These are phyloP conservation scores for Herpetomonas muscarum DNA, from an alignment of 208 protist genomes.

Conservation along the genomic window DNA sequence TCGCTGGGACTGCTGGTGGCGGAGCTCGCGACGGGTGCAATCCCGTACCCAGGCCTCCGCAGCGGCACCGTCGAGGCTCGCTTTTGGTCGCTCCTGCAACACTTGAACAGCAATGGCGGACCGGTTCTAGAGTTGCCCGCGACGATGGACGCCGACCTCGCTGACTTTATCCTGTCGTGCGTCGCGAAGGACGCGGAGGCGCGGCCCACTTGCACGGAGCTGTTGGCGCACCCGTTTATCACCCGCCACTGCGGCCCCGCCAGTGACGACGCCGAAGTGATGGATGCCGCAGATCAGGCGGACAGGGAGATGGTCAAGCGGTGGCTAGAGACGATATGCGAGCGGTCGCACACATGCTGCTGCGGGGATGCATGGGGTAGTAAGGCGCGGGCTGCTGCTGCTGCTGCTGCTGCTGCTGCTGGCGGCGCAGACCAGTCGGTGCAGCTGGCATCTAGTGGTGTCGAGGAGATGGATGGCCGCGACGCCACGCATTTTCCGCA, in stretches of 20 bases:
- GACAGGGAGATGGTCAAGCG: conserved; percentile 2
- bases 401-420: too few species aligned
- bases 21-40: conserved; percentile 82
- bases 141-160: conserved; percentile 41
- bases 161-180: conserved; percentile 69
- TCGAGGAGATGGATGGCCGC: too few species aligned
- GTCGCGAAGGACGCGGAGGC: conserved; percentile 50
- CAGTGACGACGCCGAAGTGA: conserved; percentile 1
- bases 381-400: not conserved
- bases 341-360: too few species aligned
- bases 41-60: conserved; percentile 62
- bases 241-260: conserved; percentile 8
- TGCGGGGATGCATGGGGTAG: not conserved
- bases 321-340: conserved; percentile 4
- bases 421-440: too few species aligned
- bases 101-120: conserved; percentile 49
- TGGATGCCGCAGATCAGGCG: not conserved
- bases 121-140: conserved; percentile 56
- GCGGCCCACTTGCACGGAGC: conserved; percentile 60
- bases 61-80: conserved; percentile 62
- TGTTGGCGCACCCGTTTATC: conserved; percentile 78
- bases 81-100: conserved; percentile 85
- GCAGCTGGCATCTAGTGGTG: too few species aligned
- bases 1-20: conserved; percentile 88
- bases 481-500: too few species aligned